Base-by-base conservation (phyloP, 1,284 basidiomycete genomes). In the Ceratobasidium sp. region DNA sequence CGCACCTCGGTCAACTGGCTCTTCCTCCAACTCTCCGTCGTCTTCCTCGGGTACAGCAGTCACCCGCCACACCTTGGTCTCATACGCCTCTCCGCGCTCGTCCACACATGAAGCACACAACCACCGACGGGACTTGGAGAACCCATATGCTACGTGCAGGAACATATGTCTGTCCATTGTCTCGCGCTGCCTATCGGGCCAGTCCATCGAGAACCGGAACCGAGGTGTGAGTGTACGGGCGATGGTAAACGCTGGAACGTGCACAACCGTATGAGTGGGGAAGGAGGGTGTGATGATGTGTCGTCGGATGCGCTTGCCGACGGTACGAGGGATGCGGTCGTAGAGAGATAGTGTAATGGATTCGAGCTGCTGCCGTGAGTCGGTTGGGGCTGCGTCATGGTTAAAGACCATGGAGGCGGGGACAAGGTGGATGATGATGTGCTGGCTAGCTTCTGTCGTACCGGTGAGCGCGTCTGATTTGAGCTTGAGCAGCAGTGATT, bases 61-160 rank as follows among this genome's bases (percentile, higher is more conserved):
- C 3, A 81, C 67, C 44, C 57, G 82, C 91, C 92, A 93, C 7
- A 91, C 88, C 10, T 88, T 89, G 41, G 91, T 81, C 75, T 92
- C 90, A 81, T 92, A 89, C 16, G 87, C 89, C 82, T 95, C 93
- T 4, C 94, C 94, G 5, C 91, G 87, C 81, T 94, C 90, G 81
- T 96, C 94, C 12, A 93, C 85, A 81, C 90, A 92, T n/a, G 89
- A 87, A n/a, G 90, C 90, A 20, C 93, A 82, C 2, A 94, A 85
- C 94, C 94, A 95, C 82, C 90, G 91, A 6, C 90, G 88, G 78
- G 90, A 92, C 5, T 84, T 82, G 14, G 90, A 90, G 1, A 92
- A 80, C 48, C 85, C 85, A 83, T 96, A 96, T 1, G 89, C 94
- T 59, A 95, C 87, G 82, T 96, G 94, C 59, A 96, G 85, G 60